Conservation (phyloP, 768 basidiomycete genomes). For the Psilocybe sp. region DNA sequence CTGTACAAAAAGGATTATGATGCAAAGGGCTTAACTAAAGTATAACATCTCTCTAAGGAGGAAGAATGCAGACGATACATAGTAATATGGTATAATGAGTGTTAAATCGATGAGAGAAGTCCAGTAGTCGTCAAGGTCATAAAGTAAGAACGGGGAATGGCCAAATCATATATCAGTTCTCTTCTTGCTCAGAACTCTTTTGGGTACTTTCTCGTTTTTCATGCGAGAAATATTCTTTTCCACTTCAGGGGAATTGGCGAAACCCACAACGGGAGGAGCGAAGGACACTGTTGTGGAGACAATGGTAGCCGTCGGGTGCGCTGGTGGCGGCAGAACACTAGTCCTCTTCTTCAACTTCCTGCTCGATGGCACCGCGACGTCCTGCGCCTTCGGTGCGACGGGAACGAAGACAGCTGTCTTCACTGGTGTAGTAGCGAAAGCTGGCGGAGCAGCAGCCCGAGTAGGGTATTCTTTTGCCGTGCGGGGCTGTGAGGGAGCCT, state of each 20-base stretch:
- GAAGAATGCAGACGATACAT: too few relatives aligned
- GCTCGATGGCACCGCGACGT: constrained; percentile 16
- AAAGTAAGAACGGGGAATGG: neutral
- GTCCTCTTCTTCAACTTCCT: constrained; percentile 28
- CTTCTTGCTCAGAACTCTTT: constrained; percentile 43
- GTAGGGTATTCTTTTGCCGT: too few relatives aligned
- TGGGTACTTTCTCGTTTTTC: constrained; percentile 22
- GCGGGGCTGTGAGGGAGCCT: neutral
- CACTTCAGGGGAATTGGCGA: constrained; percentile 7
- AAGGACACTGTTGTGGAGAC: constrained; percentile 24
- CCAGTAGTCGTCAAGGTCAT: neutral
- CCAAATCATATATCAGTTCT: constrained; percentile 29
- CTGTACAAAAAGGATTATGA: too few relatives aligned
- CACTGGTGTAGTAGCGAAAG: too few relatives aligned
- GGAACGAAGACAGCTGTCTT: constrained; percentile 1
- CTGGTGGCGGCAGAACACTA: constrained; percentile 18
- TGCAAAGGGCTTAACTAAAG: too few relatives aligned
- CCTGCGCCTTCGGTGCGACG: constrained; percentile 15
- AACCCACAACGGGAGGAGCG: constrained; percentile 26
- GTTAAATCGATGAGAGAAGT: neutral
- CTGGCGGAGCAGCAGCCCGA: too few relatives aligned
- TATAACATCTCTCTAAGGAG: too few relatives aligned
- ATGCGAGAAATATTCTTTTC: constrained; percentile 12
- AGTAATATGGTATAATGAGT: neutral
- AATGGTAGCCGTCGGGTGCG: constrained; percentile 16